Conservation (phyloP, 2,329 filamentous ascomycete genomes). For the Fusarium sp. region DNA sequence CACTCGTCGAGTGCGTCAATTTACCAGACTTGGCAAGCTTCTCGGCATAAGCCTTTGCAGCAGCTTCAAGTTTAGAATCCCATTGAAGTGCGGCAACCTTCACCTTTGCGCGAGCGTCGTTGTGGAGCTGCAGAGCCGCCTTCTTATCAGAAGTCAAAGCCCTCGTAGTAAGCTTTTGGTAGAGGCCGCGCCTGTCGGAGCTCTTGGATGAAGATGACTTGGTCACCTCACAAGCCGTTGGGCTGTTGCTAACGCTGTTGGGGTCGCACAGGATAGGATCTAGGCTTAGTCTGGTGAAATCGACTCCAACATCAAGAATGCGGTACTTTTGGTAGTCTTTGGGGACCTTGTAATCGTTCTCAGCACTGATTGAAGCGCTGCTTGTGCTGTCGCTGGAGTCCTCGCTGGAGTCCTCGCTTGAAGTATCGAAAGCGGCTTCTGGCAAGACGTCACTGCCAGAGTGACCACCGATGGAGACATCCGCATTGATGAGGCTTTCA, state of each 20-base stretch:
- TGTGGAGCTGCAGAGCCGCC: conserved; percentile 35
- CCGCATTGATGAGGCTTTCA: not conserved
- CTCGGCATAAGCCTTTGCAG: conserved; percentile 36
- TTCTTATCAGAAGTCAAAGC: conserved; percentile 38
- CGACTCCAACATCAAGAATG: conserved; percentile 2
- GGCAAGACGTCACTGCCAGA: not conserved
- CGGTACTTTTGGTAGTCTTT: conserved; percentile 5
- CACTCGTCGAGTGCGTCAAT: conserved; percentile 29
- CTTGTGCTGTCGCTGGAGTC: not conserved
- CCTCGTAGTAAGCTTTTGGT: conserved; percentile 5
- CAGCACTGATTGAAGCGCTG: not conserved
- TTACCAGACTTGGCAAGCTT: conserved; percentile 34
- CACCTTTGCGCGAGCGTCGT: conserved; percentile 37
- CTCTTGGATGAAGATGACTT: not conserved
- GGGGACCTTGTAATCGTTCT: conserved; percentile 9
- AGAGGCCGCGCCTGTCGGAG: conserved; percentile 5
- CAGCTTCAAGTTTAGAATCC: conserved; percentile 29
- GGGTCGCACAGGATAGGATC: not conserved
- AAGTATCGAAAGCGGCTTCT: too few species aligned
- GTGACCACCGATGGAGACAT: not conserved
- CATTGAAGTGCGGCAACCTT: conserved; percentile 33
- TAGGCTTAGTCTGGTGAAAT: not conserved
- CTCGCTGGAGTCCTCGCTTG: not conserved
- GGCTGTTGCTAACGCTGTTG: not conserved
- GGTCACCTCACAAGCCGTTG: not conserved